Conservation (phyloP, 768 basidiomycete species). For the Chalciporus chontae region DNA sequence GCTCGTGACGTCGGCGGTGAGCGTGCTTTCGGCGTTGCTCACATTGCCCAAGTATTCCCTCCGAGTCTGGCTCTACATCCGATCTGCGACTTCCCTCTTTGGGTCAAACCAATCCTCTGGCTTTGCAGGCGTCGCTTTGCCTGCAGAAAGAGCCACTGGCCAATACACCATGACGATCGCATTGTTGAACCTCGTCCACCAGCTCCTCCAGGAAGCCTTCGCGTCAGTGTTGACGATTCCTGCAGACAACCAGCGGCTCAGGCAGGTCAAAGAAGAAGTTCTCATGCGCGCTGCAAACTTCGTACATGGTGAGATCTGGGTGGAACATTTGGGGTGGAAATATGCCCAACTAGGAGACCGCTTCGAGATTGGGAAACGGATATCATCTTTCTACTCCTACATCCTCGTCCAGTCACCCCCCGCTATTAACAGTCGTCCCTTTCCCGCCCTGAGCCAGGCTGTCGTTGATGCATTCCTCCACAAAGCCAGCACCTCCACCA, state of each 20-base stretch:
- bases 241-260: conserved; percentile 56
- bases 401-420: conserved; percentile 64
- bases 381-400: conserved; percentile 63
- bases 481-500: conserved; percentile 74
- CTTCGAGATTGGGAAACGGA: conserved; percentile 73
- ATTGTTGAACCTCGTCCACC: conserved; percentile 70
- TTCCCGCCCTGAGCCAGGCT: conserved; percentile 55
- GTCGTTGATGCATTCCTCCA: conserved; percentile 70
- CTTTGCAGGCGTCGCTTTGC: conserved; percentile 62
- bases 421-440: conserved; percentile 50
- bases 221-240: conserved; percentile 45
- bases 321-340: conserved; percentile 82
- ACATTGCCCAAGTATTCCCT: conserved; percentile 72
- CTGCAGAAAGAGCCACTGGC: conserved; percentile 66
- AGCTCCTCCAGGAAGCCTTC: conserved; percentile 72
- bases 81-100: conserved; percentile 75
- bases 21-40: conserved; percentile 74
- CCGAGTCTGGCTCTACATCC: conserved; percentile 85
- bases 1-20: conserved; percentile 78
- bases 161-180: conserved; percentile 81
- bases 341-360: conserved; percentile 77
- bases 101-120: conserved; percentile 54
- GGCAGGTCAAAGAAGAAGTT: conserved; percentile 80
- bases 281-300: conserved; percentile 73
- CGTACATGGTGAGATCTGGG: conserved; percentile 86